These are phyloP conservation scores for Leccinum ochraceum DNA, from an alignment of 768 basidiomycete genomes.

Conservation along the genomic window DNA sequence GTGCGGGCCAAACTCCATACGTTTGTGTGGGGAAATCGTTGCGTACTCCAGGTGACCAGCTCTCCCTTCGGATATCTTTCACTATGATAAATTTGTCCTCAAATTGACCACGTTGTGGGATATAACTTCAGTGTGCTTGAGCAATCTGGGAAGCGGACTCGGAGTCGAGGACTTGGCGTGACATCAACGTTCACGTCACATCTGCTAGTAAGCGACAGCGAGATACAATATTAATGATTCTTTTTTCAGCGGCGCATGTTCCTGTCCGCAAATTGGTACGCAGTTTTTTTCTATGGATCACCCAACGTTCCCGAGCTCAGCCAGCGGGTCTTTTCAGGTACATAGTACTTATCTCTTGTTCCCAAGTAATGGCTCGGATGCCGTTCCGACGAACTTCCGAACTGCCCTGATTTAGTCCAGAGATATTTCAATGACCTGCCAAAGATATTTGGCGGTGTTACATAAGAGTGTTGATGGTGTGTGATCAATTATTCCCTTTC, in stretches of 20 bases:
- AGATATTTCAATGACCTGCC: constrained; percentile 76
- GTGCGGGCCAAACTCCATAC: too few relatives aligned
- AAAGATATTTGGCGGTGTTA: constrained; percentile 65
- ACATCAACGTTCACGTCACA: too few relatives aligned
- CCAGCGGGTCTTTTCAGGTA: constrained; percentile 42
- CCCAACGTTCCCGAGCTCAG: background rate
- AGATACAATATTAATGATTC: constrained; percentile 50
- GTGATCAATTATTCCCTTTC: constrained; percentile 15
- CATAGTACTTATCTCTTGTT: too few relatives aligned
- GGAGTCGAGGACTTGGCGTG: too few relatives aligned
- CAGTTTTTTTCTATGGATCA: background rate
- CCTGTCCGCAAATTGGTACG: constrained; percentile 68
- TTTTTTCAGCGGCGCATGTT: constrained; percentile 68
- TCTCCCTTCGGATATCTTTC: too few relatives aligned
- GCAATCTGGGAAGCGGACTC: too few relatives aligned
- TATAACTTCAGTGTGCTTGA: too few relatives aligned
- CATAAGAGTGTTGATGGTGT: constrained; percentile 50
- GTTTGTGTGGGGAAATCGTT: too few relatives aligned
- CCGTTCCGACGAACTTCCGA: background rate
- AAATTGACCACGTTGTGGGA: too few relatives aligned
- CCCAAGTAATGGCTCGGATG: too few relatives aligned
- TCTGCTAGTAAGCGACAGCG: constrained; percentile 43
- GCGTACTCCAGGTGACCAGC: too few relatives aligned
- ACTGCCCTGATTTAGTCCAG: constrained; percentile 44
- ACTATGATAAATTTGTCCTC: too few relatives aligned